These are phyloP conservation scores for Kodamaea kaohsiungensis DNA, from an alignment of 805 yeast species.

Conservation along the genomic window DNA sequence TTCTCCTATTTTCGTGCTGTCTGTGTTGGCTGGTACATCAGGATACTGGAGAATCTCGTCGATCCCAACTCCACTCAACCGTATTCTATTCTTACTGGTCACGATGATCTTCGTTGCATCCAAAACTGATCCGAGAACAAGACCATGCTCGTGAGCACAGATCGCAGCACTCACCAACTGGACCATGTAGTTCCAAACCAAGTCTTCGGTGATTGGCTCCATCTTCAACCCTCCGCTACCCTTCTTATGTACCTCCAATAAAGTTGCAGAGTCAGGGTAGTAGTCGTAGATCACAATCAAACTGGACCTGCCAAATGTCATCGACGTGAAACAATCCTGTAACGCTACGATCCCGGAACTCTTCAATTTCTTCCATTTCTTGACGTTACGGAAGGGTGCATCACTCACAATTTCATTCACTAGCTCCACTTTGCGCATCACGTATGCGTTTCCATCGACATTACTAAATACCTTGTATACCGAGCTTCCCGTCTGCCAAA, in stretches of 20 bases:
- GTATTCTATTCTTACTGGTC: constrained; percentile 68
- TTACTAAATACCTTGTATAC: constrained; percentile 81
- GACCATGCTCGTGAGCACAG: constrained; percentile 62
- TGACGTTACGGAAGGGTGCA: constrained; percentile 57
- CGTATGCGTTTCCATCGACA: constrained; percentile 73
- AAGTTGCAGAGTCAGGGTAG: constrained; percentile 72
- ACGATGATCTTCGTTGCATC: constrained; percentile 71
- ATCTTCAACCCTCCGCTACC: constrained; percentile 33
- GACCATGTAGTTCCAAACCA: constrained; percentile 73
- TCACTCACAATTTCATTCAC: constrained; percentile 44
- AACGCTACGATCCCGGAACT: constrained; percentile 59
- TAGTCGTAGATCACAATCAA: constrained; percentile 81
- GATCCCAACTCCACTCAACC: constrained; percentile 71
- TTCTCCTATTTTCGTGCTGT: constrained; percentile 59
- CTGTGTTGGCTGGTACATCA: constrained; percentile 32
- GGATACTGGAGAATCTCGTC: constrained; percentile 58
- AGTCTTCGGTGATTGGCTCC: constrained; percentile 59
- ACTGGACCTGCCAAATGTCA: constrained; percentile 70
- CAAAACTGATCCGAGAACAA: constrained; percentile 61
- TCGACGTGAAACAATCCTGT: constrained; percentile 81
- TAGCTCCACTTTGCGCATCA: constrained; percentile 70
- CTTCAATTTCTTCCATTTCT: constrained; percentile 62
- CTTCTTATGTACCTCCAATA: constrained; percentile 64
- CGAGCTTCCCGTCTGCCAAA: constrained; percentile 58
- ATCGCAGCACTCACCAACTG: constrained; percentile 73